Evolutionary conservation across 2,329 filamentous ascomycete genomes (phyloP).

Genomic region (Rutstroemia sp.): DNA sequence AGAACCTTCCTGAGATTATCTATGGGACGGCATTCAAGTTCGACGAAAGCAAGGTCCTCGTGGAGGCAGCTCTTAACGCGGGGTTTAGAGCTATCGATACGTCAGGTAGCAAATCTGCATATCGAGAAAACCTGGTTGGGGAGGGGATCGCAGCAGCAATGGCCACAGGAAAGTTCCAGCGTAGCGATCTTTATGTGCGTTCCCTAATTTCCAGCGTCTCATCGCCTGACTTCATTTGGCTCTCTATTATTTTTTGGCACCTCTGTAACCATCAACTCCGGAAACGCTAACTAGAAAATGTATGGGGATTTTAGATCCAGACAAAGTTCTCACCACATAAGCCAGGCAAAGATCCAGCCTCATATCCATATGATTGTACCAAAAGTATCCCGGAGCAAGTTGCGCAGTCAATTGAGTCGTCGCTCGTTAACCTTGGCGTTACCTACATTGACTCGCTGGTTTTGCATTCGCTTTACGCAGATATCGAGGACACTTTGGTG

Average conservation of each 20-base stretch:
- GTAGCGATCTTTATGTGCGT: slow-evolving; percentile 56
- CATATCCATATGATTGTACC: slow-evolving; percentile 55
- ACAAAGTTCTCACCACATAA: slow-evolving; percentile 62
- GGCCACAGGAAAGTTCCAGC: slow-evolving; percentile 46
- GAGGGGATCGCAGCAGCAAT: slow-evolving; percentile 58
- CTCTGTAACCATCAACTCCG: background rate
- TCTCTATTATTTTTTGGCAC: too few relatives aligned
- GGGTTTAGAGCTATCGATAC: slow-evolving; percentile 74
- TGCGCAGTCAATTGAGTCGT: slow-evolving; percentile 57
- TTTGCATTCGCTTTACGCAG: slow-evolving; percentile 49
- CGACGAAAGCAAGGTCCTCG: slow-evolving; percentile 56
- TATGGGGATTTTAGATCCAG: slow-evolving; percentile 50
- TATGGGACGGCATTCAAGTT: slow-evolving; percentile 90
- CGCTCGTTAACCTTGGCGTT: slow-evolving; percentile 43
- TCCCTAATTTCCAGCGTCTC: background rate
- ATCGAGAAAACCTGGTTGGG: slow-evolving; percentile 65
- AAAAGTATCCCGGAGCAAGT: slow-evolving; percentile 57
- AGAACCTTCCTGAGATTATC: slow-evolving; percentile 44
- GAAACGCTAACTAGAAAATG: background rate
- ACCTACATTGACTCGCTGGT: slow-evolving; percentile 51
- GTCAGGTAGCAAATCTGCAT: slow-evolving; percentile 71
- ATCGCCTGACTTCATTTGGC: background rate
- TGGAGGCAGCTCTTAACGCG: slow-evolving; percentile 57
- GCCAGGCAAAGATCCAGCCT: slow-evolving; percentile 50
- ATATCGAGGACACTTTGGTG: slow-evolving; percentile 44